Evolutionary conservation across 371 early-diverging fungal species (phyloP).

Genomic region (Parasitella parasitica): DNA sequence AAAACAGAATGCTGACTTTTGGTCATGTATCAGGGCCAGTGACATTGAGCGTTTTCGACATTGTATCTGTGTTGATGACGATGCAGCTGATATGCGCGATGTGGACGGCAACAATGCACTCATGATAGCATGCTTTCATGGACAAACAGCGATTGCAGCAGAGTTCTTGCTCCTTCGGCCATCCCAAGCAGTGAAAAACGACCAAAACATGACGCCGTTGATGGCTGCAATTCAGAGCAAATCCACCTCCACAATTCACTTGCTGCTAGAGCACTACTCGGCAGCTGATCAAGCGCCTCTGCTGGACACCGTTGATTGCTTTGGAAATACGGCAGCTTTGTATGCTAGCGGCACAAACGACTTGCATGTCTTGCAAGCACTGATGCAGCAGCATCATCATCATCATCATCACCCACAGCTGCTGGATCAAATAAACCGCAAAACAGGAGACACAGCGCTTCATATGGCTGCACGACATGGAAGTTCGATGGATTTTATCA

Average conservation of each 20-base stretch:
- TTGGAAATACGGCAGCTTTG: conserved; percentile 46
- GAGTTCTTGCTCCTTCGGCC: conserved; percentile 26
- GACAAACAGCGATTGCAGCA: conserved; percentile 29
- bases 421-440: conserved; percentile 1
- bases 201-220: conserved; percentile 40
- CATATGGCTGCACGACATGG: conserved; percentile 26
- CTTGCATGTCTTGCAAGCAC: neutral
- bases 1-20: conserved; percentile 33
- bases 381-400: neutral
- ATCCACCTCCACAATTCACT: conserved; percentile 25
- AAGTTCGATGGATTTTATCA: conserved; percentile 3
- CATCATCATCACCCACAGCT: neutral
- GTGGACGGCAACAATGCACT: conserved; percentile 46
- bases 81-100: conserved; percentile 32
- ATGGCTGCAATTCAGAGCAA: conserved; percentile 39
- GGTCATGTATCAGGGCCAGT: conserved; percentile 26
- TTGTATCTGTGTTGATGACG: neutral
- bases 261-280: conserved; percentile 21
- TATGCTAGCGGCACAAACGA: conserved; percentile 15
- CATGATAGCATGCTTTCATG: conserved; percentile 41
- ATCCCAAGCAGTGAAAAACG: conserved; percentile 30
- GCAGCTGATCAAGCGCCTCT: conserved; percentile 1
- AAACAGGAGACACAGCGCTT: conserved; percentile 22
- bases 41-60: conserved; percentile 2
- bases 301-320: conserved; percentile 31